A percentile compares a stretch with the other conserved stretches of the same genome.
Evolutionary conservation across 2,329 filamentous ascomycete species (phyloP).

Genomic region (Fusarium algeriense): DNA sequence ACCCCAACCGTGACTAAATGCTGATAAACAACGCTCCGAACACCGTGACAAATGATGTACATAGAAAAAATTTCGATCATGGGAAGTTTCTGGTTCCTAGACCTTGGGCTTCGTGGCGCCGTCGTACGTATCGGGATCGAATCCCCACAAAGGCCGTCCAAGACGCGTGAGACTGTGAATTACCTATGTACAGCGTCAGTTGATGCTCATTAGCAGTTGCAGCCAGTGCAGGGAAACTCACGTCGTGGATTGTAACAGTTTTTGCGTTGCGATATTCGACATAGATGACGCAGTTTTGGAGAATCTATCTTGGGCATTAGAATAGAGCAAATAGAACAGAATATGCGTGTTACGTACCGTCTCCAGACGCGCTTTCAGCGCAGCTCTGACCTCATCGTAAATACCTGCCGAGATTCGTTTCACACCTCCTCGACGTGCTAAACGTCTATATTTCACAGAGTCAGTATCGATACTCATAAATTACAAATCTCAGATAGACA

Average conservation of each 20-base stretch:
- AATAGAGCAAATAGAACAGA: neutral
- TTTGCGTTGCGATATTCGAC: slow-evolving; percentile 68
- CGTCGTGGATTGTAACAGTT: slow-evolving; percentile 73
- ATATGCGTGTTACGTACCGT: slow-evolving; percentile 53
- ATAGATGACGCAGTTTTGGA: slow-evolving; percentile 62
- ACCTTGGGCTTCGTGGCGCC: slow-evolving; percentile 4
- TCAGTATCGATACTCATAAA: slow-evolving; percentile 12
- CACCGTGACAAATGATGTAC: neutral
- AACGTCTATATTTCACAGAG: slow-evolving; percentile 61
- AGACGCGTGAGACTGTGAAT: slow-evolving; percentile 62
- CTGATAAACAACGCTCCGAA: slow-evolving; percentile 12
- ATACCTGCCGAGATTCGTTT: slow-evolving; percentile 76
- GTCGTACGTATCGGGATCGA: slow-evolving; percentile 59
- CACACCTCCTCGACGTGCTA: slow-evolving; percentile 81
- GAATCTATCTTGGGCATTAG: slow-evolving; percentile 58
- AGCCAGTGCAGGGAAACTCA: slow-evolving; percentile 52
- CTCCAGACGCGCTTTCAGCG: slow-evolving; percentile 63
- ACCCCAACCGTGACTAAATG: slow-evolving; percentile 4
- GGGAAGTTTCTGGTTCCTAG: neutral
- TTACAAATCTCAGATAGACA: neutral
- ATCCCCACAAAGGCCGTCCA: slow-evolving; percentile 69
- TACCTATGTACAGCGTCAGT: slow-evolving; percentile 58
- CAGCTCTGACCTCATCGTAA: slow-evolving; percentile 71
- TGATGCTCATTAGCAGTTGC: neutral
- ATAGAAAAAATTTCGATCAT: neutral